phyloP scores from a whole-genome alignment of 176 grass and related monocot species.

The Chrysopogon serrulatus region DNA sequence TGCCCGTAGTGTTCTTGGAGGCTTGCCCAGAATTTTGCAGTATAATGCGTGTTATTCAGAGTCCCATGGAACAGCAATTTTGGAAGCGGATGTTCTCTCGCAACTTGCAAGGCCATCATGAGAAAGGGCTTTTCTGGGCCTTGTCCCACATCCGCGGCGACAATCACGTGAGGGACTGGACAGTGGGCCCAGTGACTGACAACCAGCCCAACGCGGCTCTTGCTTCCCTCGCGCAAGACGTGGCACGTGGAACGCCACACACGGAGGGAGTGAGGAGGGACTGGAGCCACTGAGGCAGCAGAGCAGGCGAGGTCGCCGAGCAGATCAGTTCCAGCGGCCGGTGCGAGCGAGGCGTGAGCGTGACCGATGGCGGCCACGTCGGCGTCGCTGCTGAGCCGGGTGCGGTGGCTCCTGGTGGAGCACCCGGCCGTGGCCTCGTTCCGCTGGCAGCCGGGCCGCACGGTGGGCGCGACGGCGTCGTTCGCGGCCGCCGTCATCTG shows the following conservation, averaged over 20 bases:
- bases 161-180: not conserved
- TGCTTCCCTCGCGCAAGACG: not conserved
- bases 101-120: too few relatives aligned
- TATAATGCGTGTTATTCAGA: too few relatives aligned
- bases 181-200: not conserved
- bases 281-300: too few relatives aligned
- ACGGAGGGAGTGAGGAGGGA: not conserved
- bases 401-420: conserved; percentile 67
- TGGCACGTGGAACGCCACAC: conserved; percentile 19
- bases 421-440: conserved; percentile 56
- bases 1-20: too few relatives aligned
- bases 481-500: conserved; percentile 47
- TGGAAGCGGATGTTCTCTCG: too few relatives aligned
- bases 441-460: conserved; percentile 55
- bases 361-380: conserved; percentile 47
- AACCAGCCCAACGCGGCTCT: not conserved
- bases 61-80: too few relatives aligned
- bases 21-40: not conserved
- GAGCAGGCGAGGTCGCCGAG: not conserved
- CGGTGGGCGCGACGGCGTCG: conserved; percentile 44
- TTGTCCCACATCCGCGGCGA: not conserved
- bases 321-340: not conserved
- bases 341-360: not conserved
- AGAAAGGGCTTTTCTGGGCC: not conserved
- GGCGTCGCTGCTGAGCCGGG: conserved; percentile 15